Percentiles rank a stretch among this genome's conserved stretches.
Conservation (phyloP, 768 basidiomycete genomes). For the Gelatoporia subvermispora region DNA sequence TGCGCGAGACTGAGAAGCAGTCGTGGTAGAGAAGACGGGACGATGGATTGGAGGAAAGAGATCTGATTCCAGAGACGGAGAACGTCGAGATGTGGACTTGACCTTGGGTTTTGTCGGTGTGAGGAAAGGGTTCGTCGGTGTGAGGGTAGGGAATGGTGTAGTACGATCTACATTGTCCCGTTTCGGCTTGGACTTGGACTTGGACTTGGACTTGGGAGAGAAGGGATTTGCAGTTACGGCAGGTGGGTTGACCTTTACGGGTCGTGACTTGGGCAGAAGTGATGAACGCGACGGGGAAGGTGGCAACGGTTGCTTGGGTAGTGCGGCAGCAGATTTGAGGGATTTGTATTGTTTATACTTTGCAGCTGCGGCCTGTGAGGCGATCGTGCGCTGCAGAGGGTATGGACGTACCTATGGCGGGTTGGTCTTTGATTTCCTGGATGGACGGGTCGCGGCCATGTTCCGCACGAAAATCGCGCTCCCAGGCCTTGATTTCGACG, state of each 20-base stretch:
- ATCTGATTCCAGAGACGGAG: constrained; percentile 30
- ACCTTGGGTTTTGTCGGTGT: constrained; percentile 33
- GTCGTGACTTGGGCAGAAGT: constrained; percentile 46
- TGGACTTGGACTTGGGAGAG: constrained; percentile 72
- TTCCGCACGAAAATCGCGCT: constrained; percentile 54
- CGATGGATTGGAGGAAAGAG: constrained; percentile 35
- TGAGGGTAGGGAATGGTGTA: constrained; percentile 6
- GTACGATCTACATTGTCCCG: constrained; percentile 7
- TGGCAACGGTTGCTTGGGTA: constrained; percentile 27
- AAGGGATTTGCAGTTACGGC: constrained; percentile 68
- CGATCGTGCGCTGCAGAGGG: constrained; percentile 12
- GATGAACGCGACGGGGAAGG: constrained; percentile 27
- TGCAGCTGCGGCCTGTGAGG: constrained; percentile 42
- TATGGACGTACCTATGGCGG: constrained; percentile 52
- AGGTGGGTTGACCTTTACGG: constrained; percentile 46
- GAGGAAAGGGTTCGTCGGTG: constrained; percentile 39
- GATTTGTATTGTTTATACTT: constrained; percentile 84
- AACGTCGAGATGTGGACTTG: constrained; percentile 20
- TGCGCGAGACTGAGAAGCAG: not conserved
- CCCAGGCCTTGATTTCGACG: constrained; percentile 75
- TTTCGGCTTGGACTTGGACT: constrained; percentile 50
- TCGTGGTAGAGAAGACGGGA: constrained; percentile 3
- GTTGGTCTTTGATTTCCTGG: constrained; percentile 64
- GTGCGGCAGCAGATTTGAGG: constrained; percentile 41
- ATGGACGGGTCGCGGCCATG: constrained; percentile 59